A percentile compares a stretch with the other conserved stretches of the same genome.
Conservation (phyloP, 208 protist species). For the Trypanosoma caninum region DNA sequence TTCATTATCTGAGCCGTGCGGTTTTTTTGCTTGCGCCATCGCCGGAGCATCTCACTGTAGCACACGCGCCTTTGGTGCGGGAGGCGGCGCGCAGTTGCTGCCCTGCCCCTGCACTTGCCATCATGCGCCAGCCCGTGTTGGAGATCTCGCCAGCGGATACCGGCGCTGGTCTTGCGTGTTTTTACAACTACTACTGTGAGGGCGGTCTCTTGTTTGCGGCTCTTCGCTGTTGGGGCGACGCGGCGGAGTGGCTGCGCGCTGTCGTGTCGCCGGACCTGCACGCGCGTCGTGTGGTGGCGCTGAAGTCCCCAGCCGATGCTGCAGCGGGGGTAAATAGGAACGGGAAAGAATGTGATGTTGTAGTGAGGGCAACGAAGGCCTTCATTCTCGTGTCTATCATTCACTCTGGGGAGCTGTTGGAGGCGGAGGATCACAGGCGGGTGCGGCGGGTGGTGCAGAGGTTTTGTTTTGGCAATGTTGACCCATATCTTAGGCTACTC, state of each 20-base stretch:
- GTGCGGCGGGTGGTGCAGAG: constrained; percentile 18
- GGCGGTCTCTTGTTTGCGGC: constrained; percentile 37
- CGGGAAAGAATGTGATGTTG: not conserved
- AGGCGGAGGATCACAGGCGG: constrained; percentile 8
- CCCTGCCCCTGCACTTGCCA: constrained; percentile 26
- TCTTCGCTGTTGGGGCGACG: constrained; percentile 33
- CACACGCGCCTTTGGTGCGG: constrained; percentile 37
- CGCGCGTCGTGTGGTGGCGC: not conserved
- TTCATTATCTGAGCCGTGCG: constrained; percentile 27
- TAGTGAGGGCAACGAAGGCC: constrained; percentile 23
- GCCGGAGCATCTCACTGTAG: constrained; percentile 24
- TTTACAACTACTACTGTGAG: constrained; percentile 43
- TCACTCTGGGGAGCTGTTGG: constrained; percentile 4
- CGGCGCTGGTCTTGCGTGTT: constrained; percentile 37
- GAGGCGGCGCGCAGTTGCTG: constrained; percentile 17
- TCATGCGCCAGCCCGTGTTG: constrained; percentile 40
- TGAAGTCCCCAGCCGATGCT: not conserved
- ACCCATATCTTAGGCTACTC: constrained; percentile 20
- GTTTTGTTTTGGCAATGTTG: constrained; percentile 7
- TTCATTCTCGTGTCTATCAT: constrained; percentile 25
- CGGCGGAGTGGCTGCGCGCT: constrained; percentile 26
- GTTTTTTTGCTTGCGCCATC: constrained; percentile 4
- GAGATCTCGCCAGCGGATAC: constrained; percentile 23
- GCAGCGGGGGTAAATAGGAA: not conserved
- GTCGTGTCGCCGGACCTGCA: not conserved